Evolutionary conservation across 129 eudicot genomes (phyloP), one percentile per base, ranked within the genome.

Genomic region (Gnaphalium uliginosum): DNA sequence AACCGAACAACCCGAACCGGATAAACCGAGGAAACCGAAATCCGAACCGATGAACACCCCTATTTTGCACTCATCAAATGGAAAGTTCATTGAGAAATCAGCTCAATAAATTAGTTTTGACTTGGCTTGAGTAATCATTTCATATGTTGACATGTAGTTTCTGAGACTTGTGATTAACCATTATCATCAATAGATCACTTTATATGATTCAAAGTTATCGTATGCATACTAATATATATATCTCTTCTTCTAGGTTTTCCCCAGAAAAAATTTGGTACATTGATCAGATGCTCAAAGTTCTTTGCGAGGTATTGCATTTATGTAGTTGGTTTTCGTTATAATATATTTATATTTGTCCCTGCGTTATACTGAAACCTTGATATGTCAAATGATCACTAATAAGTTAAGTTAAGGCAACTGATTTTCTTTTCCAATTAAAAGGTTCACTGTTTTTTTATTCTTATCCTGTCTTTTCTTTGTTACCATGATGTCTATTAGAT

Each of bases 221-320:
- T 35, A 48, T 69, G 75, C 54, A 50, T 68, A 17, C 48, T 67
- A 21, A 67, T 37, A 6, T 23, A 6, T 69, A 19, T 77, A 6
- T 73, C 13, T 84, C 59, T 19, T 72, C 73, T 51, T 84, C 53
- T 62, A 95, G 99, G 89, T 90, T 95, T 86, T 95, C 96, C 72
- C 91, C 97, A 26, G 96, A 95, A 76, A 95, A 91, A 84, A 62
- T 79, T 30, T 95, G 99, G 99, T 95, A 91, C 83, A 89, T 95
- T 80, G 97, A 95, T 89, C 97, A 91, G 83, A 91, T 95, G 97
- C 88, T 95, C 67, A 89, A 87, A 88, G 97, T 95, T 83, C 96
- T 95, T 72, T 84, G 92, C 73, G 94, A 91, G 99, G 99, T 95
- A 88, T 46, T 78, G 76, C 69, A 56, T 70, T 50, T 27, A 29